Base-by-base conservation (phyloP, 1,139 yeast genomes). In the Candida pseudocylindracea region DNA sequence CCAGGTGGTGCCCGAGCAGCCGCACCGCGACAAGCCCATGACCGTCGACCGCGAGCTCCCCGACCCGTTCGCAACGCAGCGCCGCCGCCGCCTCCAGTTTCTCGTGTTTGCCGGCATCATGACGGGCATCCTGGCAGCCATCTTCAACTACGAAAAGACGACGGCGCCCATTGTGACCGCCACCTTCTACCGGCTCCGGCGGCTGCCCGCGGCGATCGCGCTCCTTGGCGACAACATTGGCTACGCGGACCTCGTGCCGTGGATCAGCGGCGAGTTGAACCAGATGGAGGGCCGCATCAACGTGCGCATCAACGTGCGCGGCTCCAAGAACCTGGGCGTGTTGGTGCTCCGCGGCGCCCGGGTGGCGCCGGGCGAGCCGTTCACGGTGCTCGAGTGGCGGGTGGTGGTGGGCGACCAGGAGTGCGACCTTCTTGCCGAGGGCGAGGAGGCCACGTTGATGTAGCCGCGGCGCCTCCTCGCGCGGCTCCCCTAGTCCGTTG, bases 61-160 rank as follows among this genome's bases (percentile, higher is more conserved):
- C 2, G 91, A 83, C 45, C 93, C 92, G 2, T 57, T 72, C 37
- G 63, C 60, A 26, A 68, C 63, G 35, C 55, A 60, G 39, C 62
- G 60, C 36, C 55, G 53, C 37, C 66, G 66, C 41, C 56, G 72
- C 33, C 45, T 54, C 30, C 67, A 69, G 35, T 72, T 81, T 44
- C 51, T 60, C 7, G 59, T 60, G 1, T 83, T 81, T 48, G 67
- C 71, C 27, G 50, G 67, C 12, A 67, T 76, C 15, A 74, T 81
- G 56, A 64, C 70, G 8, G 55, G 67, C 7, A 60, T 88, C 7
- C 63, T 85, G 41, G 63, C 65, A 13, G 62, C 78, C 29, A 78
- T 83, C 42, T 73, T 85, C 63, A 83, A 88, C 57, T 85, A 85
- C 54, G 96, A 88, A 48, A 85, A 81, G 50, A 72, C 83, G 20